These are phyloP conservation scores for Myxozyma melibiosi DNA, from an alignment of 805 yeast species.

Conservation along the genomic window DNA sequence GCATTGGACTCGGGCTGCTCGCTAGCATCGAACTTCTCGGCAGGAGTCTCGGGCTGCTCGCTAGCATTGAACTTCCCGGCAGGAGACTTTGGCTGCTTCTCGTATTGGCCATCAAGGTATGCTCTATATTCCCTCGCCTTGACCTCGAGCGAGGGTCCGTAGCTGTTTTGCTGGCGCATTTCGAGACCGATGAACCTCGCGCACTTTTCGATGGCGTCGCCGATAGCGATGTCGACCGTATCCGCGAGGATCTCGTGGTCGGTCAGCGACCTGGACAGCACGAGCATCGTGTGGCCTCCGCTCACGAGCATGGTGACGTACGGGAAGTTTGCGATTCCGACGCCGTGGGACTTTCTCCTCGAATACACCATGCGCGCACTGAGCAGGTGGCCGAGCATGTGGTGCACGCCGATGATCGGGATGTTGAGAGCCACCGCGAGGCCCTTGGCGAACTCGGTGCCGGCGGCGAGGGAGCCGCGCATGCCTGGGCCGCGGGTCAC, in stretches of 20 bases:
- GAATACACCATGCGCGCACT: no score
- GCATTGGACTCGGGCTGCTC: no score
- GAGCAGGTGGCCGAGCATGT: constrained; percentile 90
- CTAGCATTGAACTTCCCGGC: no score
- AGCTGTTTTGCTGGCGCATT: constrained; percentile 64
- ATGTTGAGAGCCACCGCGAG: constrained; percentile 72
- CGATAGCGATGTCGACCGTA: constrained; percentile 88
- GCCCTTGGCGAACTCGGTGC: constrained; percentile 84
- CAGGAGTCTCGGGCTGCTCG: no score
- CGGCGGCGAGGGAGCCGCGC: constrained; percentile 83
- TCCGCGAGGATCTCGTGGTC: constrained; percentile 67
- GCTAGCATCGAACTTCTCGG: no score
- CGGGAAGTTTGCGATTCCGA: no score
- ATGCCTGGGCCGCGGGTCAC: constrained; percentile 97
- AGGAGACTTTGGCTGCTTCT: no score
- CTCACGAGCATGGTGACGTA: constrained; percentile 77
- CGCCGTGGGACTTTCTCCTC: no score
- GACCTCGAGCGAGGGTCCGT: constrained; percentile 78
- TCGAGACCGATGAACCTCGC: constrained; percentile 77
- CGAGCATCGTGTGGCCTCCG: constrained; percentile 95
- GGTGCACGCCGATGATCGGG: constrained; percentile 90
- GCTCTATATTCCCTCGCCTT: not conserved
- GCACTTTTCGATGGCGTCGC: constrained; percentile 91
- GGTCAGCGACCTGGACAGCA: constrained; percentile 58
- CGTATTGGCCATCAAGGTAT: no score